Evolutionary conservation across 768 basidiomycete genomes (phyloP).

Genomic region (Ephemerocybe angulata): DNA sequence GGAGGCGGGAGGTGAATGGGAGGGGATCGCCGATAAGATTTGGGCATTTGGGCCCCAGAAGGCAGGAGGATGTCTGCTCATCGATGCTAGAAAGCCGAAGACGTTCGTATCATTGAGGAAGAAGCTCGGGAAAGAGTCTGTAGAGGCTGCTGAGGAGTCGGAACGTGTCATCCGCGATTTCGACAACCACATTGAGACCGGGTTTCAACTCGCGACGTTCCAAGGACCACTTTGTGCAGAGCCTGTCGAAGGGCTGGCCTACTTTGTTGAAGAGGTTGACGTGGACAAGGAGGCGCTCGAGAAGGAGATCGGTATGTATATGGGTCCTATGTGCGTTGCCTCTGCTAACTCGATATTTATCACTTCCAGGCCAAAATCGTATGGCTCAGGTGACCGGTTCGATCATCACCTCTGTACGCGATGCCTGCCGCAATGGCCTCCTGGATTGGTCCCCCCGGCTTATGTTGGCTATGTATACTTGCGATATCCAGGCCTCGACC

Average conservation of each 20-base stretch:
- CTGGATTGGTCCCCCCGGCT: constrained; percentile 97
- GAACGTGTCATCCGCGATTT: constrained; percentile 52
- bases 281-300: constrained; percentile 57
- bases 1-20: constrained; percentile 85
- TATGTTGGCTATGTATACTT: constrained; percentile 97
- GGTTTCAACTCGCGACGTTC: constrained; percentile 92
- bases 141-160: constrained; percentile 26
- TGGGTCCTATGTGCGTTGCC: too few species aligned
- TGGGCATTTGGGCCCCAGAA: constrained; percentile 93
- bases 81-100: constrained; percentile 61
- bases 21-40: constrained; percentile 59
- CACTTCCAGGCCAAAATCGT: constrained; percentile 62
- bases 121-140: constrained; percentile 42
- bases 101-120: constrained; percentile 57
- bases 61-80: constrained; percentile 80
- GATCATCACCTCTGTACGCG: constrained; percentile 82
- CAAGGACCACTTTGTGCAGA: constrained; percentile 95
- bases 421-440: constrained; percentile 84
- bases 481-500: constrained; percentile 96
- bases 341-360: background rate
- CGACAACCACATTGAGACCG: constrained; percentile 81
- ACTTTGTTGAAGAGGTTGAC: constrained; percentile 76
- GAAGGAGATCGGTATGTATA: constrained; percentile 61
- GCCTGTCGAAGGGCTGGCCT: constrained; percentile 90
- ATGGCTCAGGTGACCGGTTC: constrained; percentile 87